These are phyloP conservation scores for Mortierella hygrophila DNA, from an alignment of 192 early-diverging fungal genomes.

Conservation along the genomic window DNA sequence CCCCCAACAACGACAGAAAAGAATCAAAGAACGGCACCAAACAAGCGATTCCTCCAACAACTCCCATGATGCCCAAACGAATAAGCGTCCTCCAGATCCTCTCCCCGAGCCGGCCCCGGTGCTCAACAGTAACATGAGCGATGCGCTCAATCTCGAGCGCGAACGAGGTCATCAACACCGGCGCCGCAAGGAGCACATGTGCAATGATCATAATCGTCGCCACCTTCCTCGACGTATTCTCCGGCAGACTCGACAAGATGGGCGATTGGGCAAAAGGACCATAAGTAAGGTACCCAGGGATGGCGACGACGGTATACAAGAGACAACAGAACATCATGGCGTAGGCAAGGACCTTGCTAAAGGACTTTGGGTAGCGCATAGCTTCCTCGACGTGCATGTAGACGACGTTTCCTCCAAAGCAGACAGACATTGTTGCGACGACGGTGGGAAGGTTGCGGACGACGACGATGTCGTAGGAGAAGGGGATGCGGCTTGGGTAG, in stretches of 20 bases:
- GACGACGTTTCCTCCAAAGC: conserved; percentile 84
- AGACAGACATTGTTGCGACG: conserved; percentile 84
- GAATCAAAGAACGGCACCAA: conserved; percentile 83
- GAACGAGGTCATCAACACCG: conserved; percentile 80
- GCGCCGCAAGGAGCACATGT: conserved; percentile 82
- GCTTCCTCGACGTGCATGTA: conserved; percentile 87
- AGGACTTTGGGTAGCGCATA: conserved; percentile 78
- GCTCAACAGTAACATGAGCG: conserved; percentile 68
- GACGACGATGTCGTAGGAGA: conserved; percentile 65
- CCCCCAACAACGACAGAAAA: conserved; percentile 82
- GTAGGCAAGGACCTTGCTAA: conserved; percentile 73
- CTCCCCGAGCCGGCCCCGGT: conserved; percentile 60
- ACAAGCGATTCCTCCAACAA: conserved; percentile 67
- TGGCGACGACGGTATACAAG: conserved; percentile 77
- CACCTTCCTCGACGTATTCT: conserved; percentile 62
- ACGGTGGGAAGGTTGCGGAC: conserved; percentile 79
- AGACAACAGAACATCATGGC: conserved; percentile 73
- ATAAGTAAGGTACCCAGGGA: conserved; percentile 80
- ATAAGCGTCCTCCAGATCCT: conserved; percentile 64
- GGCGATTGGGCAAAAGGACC: conserved; percentile 76
- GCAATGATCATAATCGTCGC: conserved; percentile 79
- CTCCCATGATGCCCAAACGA: conserved; percentile 66
- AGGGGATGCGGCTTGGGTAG: conserved; percentile 51
- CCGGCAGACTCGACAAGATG: conserved; percentile 77
- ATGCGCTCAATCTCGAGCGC: conserved; percentile 80